Evolutionary conservation across 345 rosid species (phyloP).

Genomic region (Bretschneidera sinensis): DNA sequence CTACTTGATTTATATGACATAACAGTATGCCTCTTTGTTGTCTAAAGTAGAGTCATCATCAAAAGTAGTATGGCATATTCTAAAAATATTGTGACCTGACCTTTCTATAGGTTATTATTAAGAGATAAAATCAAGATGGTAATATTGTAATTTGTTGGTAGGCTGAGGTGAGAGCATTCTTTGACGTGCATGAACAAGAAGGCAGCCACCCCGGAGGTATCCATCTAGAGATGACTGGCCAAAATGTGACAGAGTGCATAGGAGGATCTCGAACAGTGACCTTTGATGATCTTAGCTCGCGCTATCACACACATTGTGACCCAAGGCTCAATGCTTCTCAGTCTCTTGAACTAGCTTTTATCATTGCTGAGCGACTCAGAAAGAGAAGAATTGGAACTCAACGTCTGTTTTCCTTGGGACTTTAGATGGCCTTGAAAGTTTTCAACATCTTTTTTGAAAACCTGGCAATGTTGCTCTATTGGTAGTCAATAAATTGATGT

Average conservation of each 20-base stretch:
- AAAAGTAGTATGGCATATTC: too few relatives aligned
- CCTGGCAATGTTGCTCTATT: slow-evolving; percentile 6
- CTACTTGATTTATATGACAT: too few relatives aligned
- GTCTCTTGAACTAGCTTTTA: slow-evolving; percentile 55
- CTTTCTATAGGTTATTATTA: too few relatives aligned
- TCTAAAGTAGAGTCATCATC: neutral
- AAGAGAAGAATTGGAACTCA: slow-evolving; percentile 42
- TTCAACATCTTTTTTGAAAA: neutral
- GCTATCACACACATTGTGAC: slow-evolving; percentile 63
- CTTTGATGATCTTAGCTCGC: slow-evolving; percentile 48
- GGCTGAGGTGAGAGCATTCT: slow-evolving; percentile 59
- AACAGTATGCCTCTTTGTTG: too few relatives aligned
- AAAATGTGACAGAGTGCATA: slow-evolving; percentile 60
- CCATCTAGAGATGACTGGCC: slow-evolving; percentile 67
- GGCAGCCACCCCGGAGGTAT: slow-evolving; percentile 61
- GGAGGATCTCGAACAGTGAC: slow-evolving; percentile 63
- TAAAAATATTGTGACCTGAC: too few relatives aligned
- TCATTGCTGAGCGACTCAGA: slow-evolving; percentile 55
- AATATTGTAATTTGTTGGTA: slow-evolving; percentile 9
- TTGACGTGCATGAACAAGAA: slow-evolving; percentile 61
- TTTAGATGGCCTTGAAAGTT: too few relatives aligned
- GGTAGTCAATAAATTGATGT: slow-evolving; percentile 11
- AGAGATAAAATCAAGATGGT: neutral
- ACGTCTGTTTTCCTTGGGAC: slow-evolving; percentile 13
- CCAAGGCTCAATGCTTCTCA: slow-evolving; percentile 66